Percentiles rank a stretch among this genome's conserved stretches.
Evolutionary conservation across 164 flowering plant species (phyloP).

Genomic region (Vitis riparia): DNA sequence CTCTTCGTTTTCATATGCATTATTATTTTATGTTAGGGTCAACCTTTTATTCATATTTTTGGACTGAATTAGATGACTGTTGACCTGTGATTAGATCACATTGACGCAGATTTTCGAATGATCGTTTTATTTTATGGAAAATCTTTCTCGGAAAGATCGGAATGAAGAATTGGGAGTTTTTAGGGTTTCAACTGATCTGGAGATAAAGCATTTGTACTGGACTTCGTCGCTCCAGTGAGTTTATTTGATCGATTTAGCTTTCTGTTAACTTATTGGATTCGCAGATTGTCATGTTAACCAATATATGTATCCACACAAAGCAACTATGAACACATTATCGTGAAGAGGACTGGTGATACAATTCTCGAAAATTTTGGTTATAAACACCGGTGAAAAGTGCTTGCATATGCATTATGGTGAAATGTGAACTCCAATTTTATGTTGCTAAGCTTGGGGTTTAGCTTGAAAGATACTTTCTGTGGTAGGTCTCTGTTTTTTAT

Average conservation of each 20-base stretch:
- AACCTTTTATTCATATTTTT: neutral
- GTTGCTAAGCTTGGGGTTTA: too few relatives aligned
- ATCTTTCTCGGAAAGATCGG: conserved; percentile 7
- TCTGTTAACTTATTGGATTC: neutral
- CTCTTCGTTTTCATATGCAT: conserved; percentile 6
- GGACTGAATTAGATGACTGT: conserved; percentile 9
- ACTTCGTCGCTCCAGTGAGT: conserved; percentile 25
- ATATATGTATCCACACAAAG: too few relatives aligned
- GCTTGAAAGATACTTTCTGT: too few relatives aligned
- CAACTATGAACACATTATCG: too few relatives aligned
- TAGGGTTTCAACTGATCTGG: conserved; percentile 26
- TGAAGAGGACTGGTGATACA: too few relatives aligned
- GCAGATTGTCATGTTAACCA: too few relatives aligned
- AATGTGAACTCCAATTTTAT: too few relatives aligned
- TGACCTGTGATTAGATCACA: conserved; percentile 8
- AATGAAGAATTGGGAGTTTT: conserved; percentile 15
- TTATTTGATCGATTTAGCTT: conserved; percentile 6
- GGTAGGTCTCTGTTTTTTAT: too few relatives aligned
- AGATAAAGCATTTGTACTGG: conserved; percentile 19
- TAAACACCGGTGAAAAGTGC: too few relatives aligned
- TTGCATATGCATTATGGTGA: too few relatives aligned
- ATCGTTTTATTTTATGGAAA: conserved; percentile 8
- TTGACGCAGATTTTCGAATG: conserved; percentile 6
- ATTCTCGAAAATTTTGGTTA: too few relatives aligned
- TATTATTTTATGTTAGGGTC: conserved; percentile 4